Percentiles rank a stretch among this genome's conserved stretches.
Evolutionary conservation across 2,329 filamentous ascomycete genomes (phyloP).

Genomic region (Sporothrix euskadiensis): DNA sequence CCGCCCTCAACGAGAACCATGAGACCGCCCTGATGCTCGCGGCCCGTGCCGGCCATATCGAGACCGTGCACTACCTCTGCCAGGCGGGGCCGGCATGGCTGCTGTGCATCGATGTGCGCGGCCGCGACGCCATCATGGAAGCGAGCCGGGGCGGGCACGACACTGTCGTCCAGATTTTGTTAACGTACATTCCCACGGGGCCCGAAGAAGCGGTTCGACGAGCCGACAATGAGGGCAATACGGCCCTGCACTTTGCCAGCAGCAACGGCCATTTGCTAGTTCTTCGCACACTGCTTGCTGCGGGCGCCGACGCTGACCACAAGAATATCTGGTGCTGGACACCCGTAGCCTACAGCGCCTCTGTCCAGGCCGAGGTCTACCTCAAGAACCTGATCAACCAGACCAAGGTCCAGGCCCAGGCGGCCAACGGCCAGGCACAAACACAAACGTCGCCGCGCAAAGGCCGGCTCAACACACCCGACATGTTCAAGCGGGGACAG

Average conservation of each 20-base stretch:
- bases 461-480: slow-evolving; percentile 33
- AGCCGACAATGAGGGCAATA: slow-evolving; percentile 75
- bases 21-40: slow-evolving; percentile 84
- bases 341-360: slow-evolving; percentile 78
- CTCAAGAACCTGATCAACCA: slow-evolving; percentile 69
- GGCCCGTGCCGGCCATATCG: slow-evolving; percentile 66
- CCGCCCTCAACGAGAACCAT: slow-evolving; percentile 75
- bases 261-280: slow-evolving; percentile 78
- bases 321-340: slow-evolving; percentile 79
- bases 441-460: slow-evolving; percentile 32
- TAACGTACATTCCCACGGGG: slow-evolving; percentile 61
- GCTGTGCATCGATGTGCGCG: slow-evolving; percentile 63
- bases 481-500: slow-evolving; percentile 41
- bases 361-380: slow-evolving; percentile 81
- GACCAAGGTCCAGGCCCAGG: slow-evolving; percentile 24
- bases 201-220: slow-evolving; percentile 55
- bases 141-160: slow-evolving; percentile 62
- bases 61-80: slow-evolving; percentile 71
- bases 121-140: slow-evolving; percentile 72
- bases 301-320: slow-evolving; percentile 72
- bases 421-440: slow-evolving; percentile 36
- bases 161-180: slow-evolving; percentile 63
- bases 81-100: slow-evolving; percentile 64
- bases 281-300: slow-evolving; percentile 72
- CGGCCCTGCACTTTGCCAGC: slow-evolving; percentile 81